Evolutionary conservation across 2,329 filamentous ascomycete genomes (phyloP).

Genomic region (Venturiaceae sp.): DNA sequence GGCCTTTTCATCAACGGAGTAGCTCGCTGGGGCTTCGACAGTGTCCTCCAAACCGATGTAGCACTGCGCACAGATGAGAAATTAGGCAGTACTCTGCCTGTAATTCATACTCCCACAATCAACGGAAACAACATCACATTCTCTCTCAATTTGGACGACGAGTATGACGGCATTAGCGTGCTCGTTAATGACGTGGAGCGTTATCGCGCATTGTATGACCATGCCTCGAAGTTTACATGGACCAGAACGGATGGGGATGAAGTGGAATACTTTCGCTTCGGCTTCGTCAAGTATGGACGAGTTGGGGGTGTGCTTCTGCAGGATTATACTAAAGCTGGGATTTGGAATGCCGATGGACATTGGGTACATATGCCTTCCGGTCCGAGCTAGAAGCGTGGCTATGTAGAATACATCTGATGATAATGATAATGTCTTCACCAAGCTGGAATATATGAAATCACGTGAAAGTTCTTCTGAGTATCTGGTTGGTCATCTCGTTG

Average conservation of each 20-base stretch:
- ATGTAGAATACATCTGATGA: too few species aligned
- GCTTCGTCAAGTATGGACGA: slow-evolving; percentile 18
- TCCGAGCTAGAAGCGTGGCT: too few species aligned
- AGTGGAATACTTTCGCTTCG: slow-evolving; percentile 26
- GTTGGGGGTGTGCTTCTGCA: slow-evolving; percentile 11
- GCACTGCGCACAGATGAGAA: neutral
- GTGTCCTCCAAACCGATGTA: slow-evolving; percentile 5
- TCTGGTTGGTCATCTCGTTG: too few species aligned
- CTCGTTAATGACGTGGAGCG: slow-evolving; percentile 16
- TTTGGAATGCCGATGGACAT: slow-evolving; percentile 18
- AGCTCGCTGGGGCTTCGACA: slow-evolving; percentile 27
- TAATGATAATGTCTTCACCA: neutral
- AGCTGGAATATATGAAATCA: neutral
- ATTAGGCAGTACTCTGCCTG: slow-evolving; percentile 1
- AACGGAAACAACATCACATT: neutral
- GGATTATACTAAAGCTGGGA: slow-evolving; percentile 23
- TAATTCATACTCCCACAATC: neutral
- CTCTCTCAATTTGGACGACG: neutral
- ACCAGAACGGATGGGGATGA: slow-evolving; percentile 10
- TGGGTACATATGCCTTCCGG: slow-evolving; percentile 12
- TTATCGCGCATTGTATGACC: neutral
- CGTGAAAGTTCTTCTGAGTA: too few species aligned
- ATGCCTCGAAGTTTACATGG: slow-evolving; percentile 2
- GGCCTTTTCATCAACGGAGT: slow-evolving; percentile 26
- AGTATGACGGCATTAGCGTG: slow-evolving; percentile 13